Evolutionary conservation across 495 filamentous ascomycete species (phyloP), one percentile per base, ranked within the genome.

Genomic region (Podospora pseudoanserina): DNA sequence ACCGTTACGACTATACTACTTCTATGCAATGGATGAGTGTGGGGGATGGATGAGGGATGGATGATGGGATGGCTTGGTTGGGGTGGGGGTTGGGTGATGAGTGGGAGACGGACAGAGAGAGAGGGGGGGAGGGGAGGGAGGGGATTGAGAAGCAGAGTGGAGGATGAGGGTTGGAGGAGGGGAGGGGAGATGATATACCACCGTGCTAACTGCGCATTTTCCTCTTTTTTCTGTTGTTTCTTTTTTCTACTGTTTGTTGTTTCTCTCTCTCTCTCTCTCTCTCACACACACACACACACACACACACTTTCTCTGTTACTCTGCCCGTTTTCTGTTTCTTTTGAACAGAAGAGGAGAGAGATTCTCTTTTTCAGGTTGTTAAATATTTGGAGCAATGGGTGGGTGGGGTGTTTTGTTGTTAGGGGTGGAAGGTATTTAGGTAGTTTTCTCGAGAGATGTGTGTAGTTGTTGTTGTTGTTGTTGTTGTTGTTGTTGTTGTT

Each of bases 131-230:
- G 13, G 39, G 13, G 39, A 49, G 39, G 39, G 13, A 49, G 39
- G 2, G 39, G 39, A 13, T 16, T 49, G 39, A n/a, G 65, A 55
- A 49, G 55, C 6, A 20, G 58, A 64, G 18, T 19, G 44, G 64
- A 60, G 23, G 23, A 54, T 54, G 63, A 60, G 27, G 34, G 19
- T 63, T n/a, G 60, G 13, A 26, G 15, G 55, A 28, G 28, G 39
- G 57, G 56, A 65, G 27, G 63, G 49, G 62, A 56, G 32, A 26
- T n/a, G n/a, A 62, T 63, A 49, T 30, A 28, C 62, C 49, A 53
- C 57, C 7, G 27, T n/a, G 64, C 68, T 7, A 73, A 59, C 63
- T 60, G 63, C 69, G 63, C 58, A 61, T 67, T 53, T 54, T 66
- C 66, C 34, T 53, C 63, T 63, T 68, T 23, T 54, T 67, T 49